phyloP scores from a whole-genome alignment of 768 basidiomycete genomes.

The Imleria badia region DNA sequence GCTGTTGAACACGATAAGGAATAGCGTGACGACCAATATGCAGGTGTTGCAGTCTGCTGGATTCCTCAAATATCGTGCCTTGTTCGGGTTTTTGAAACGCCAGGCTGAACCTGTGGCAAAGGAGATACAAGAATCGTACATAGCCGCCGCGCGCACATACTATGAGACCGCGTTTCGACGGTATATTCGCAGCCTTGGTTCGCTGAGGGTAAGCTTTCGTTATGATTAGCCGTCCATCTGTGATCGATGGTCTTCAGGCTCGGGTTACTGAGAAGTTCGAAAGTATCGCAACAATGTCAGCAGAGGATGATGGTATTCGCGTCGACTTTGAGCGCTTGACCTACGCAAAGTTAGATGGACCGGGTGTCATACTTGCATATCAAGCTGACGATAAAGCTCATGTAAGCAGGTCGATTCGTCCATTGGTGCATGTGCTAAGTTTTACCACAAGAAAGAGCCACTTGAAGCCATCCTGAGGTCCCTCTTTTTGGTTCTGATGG shows the following conservation, averaged over 20 bases:
- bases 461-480: slow-evolving; percentile 86
- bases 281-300: slow-evolving; percentile 49
- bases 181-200: slow-evolving; percentile 79
- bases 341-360: slow-evolving; percentile 76
- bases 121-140: slow-evolving; percentile 87
- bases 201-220: slow-evolving; percentile 59
- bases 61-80: slow-evolving; percentile 75
- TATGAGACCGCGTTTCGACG: slow-evolving; percentile 95
- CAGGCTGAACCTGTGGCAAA: slow-evolving; percentile 79
- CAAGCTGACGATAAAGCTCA: slow-evolving; percentile 87
- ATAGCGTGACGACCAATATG: slow-evolving; percentile 87
- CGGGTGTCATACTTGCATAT: slow-evolving; percentile 77
- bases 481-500: slow-evolving; percentile 84
- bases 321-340: slow-evolving; percentile 57
- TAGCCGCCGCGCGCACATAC: slow-evolving; percentile 80
- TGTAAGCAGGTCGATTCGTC: slow-evolving; percentile 51
- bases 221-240: background rate
- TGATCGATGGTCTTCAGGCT: slow-evolving; percentile 40
- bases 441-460: slow-evolving; percentile 63
- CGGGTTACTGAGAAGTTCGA: slow-evolving; percentile 71
- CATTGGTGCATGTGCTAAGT: slow-evolving; percentile 10
- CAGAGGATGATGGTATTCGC: slow-evolving; percentile 38
- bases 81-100: slow-evolving; percentile 84
- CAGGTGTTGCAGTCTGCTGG: slow-evolving; percentile 88
- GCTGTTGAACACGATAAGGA: slow-evolving; percentile 78